A percentile compares a stretch with the other conserved stretches of the same genome.
phyloP scores from a whole-genome alignment of 768 basidiomycete genomes.

The Trametes cingulata region DNA sequence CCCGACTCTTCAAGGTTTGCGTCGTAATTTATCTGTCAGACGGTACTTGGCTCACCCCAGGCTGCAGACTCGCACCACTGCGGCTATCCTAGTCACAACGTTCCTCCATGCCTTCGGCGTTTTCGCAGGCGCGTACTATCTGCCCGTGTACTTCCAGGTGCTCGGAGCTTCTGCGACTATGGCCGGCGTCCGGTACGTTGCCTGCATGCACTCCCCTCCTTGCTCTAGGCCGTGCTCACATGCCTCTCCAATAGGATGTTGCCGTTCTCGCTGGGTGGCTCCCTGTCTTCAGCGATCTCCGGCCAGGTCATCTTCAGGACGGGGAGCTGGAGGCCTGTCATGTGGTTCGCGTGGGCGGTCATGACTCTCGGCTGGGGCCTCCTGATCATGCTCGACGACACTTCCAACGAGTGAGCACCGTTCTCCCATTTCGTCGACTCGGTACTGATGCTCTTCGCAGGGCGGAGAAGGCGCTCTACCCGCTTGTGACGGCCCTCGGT shows the following conservation, averaged over 20 bases:
- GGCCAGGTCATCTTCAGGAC: constrained; percentile 60
- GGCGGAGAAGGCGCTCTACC: constrained; percentile 63
- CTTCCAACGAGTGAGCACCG: constrained; percentile 47
- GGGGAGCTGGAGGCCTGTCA: constrained; percentile 57
- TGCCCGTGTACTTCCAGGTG: constrained; percentile 79
- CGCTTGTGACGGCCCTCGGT: constrained; percentile 66
- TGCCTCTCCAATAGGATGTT: constrained; percentile 54
- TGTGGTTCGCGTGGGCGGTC: constrained; percentile 62
- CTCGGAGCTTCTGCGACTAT: constrained; percentile 73
- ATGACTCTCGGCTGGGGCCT: constrained; percentile 70
- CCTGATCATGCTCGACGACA: constrained; percentile 65
- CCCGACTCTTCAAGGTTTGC: constrained; percentile 68
- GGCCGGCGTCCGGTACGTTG: constrained; percentile 59
- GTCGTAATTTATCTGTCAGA: not conserved
- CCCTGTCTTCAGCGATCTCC: constrained; percentile 53
- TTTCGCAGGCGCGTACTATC: constrained; percentile 65
- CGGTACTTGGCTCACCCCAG: not conserved
- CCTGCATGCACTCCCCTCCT: not conserved
- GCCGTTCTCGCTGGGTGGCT: constrained; percentile 63
- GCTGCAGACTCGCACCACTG: constrained; percentile 67
- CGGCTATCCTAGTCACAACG: constrained; percentile 52
- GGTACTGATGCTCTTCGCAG: not conserved
- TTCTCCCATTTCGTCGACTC: not conserved
- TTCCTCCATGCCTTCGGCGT: constrained; percentile 69
- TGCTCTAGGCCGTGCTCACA: not conserved